A percentile compares a stretch with the other conserved stretches of the same genome.
Conservation (phyloP, 179 eudicot species). For the Vitellaria paradoxa region DNA sequence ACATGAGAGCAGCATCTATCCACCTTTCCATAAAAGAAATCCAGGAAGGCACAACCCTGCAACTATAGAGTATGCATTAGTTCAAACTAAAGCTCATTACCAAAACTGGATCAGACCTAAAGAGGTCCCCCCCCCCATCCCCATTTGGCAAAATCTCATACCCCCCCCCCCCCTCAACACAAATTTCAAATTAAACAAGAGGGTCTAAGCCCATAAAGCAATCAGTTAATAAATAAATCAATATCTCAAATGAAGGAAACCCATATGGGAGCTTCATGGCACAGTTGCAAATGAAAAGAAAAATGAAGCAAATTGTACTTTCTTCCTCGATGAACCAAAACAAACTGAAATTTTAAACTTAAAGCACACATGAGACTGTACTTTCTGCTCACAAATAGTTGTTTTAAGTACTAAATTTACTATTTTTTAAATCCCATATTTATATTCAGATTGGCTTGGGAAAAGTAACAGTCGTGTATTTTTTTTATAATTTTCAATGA, state of each 20-base stretch:
- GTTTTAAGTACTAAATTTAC: slow-evolving; percentile 5
- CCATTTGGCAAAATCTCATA: slow-evolving; percentile 12
- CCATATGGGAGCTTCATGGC: background rate
- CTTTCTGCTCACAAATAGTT: background rate
- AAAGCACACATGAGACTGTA: slow-evolving; percentile 2
- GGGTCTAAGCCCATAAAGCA: background rate
- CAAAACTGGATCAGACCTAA: slow-evolving; percentile 5
- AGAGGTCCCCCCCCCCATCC: slow-evolving; percentile 13
- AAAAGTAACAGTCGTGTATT: background rate
- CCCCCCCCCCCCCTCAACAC: background rate
- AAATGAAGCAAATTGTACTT: slow-evolving; percentile 13
- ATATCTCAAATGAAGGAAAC: background rate
- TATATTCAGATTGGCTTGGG: background rate
- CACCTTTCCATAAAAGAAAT: background rate
- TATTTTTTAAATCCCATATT: background rate
- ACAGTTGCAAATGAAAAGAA: slow-evolving; percentile 10
- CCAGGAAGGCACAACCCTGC: slow-evolving; percentile 6
- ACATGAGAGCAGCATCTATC: background rate
- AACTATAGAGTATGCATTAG: background rate
- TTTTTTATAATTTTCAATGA: too few relatives aligned
- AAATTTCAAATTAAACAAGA: background rate
- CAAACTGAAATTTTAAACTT: background rate
- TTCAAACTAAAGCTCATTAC: slow-evolving; percentile 12
- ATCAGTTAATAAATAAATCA: too few relatives aligned
- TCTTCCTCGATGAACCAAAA: background rate